A percentile compares a stretch with the other conserved stretches of the same genome.
Evolutionary conservation across 495 filamentous ascomycete genomes (phyloP).

Genomic region (Trypethelium eluteriae): DNA sequence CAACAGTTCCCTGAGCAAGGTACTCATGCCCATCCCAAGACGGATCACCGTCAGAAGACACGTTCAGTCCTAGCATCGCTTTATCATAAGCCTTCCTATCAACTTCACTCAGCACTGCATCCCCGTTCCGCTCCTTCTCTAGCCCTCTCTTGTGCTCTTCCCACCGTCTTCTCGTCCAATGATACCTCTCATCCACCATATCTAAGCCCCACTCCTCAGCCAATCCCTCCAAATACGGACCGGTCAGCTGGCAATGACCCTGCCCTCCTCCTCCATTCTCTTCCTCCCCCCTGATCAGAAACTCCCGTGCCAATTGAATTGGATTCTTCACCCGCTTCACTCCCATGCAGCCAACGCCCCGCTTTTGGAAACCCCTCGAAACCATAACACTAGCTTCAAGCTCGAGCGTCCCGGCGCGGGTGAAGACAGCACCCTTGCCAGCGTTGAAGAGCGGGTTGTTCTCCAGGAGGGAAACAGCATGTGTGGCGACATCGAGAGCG

Average conservation of each 20-base stretch:
- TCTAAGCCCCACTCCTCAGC: conserved; percentile 61
- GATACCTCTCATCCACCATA: conserved; percentile 62
- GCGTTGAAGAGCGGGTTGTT: conserved; percentile 79
- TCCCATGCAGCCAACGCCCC: conserved; percentile 67
- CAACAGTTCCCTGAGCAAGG: conserved; percentile 75
- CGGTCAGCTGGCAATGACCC: conserved; percentile 62
- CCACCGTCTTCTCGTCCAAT: conserved; percentile 73
- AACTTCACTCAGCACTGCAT: neutral
- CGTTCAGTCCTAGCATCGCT: neutral
- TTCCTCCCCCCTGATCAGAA: conserved; percentile 57
- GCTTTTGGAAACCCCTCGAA: conserved; percentile 60
- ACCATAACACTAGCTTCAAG: conserved; percentile 92
- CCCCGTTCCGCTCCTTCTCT: conserved; percentile 40
- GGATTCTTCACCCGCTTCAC: conserved; percentile 69
- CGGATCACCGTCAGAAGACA: conserved; percentile 20
- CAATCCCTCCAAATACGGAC: conserved; percentile 56
- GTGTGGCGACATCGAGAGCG: conserved; percentile 65
- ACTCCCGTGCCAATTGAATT: conserved; percentile 62
- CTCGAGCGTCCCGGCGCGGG: conserved; percentile 70
- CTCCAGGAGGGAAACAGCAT: conserved; percentile 72
- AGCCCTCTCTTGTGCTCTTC: conserved; percentile 69
- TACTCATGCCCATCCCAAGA: conserved; percentile 49
- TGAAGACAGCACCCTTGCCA: conserved; percentile 81
- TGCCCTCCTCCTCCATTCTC: conserved; percentile 40
- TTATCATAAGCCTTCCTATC: conserved; percentile 20